Evolutionary conservation across 1,284 basidiomycete genomes (phyloP).

Genomic region (Blastosporella zonata): DNA sequence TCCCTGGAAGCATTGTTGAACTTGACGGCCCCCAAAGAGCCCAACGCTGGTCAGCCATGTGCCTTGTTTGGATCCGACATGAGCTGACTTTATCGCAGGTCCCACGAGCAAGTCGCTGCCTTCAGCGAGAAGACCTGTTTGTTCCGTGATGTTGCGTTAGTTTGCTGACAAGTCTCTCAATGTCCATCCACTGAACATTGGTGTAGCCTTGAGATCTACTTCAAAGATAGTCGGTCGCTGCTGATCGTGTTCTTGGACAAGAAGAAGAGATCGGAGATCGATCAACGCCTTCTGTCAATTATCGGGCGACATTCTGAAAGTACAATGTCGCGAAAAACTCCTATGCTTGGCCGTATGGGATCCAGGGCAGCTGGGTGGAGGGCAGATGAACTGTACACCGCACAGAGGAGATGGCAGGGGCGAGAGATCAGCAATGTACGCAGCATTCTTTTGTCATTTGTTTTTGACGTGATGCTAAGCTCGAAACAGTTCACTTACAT

Average conservation of each 20-base stretch:
- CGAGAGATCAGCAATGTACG: conserved; percentile 85
- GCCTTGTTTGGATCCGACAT: background rate
- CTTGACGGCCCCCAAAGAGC: conserved; percentile 74
- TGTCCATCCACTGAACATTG: conserved; percentile 3
- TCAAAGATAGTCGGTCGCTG: conserved; percentile 83
- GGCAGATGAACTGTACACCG: conserved; percentile 62
- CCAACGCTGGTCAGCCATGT: conserved; percentile 64
- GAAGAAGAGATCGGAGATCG: conserved; percentile 60
- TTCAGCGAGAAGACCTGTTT: conserved; percentile 83
- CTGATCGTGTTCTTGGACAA: conserved; percentile 77
- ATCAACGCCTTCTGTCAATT: conserved; percentile 56
- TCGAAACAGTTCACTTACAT: conserved; percentile 75
- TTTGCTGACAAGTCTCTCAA: conserved; percentile 14
- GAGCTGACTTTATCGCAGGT: conserved; percentile 43
- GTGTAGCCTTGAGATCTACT: conserved; percentile 81
- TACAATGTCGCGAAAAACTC: conserved; percentile 47
- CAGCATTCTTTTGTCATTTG: background rate
- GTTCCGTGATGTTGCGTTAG: conserved; percentile 87
- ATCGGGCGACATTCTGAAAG: conserved; percentile 40
- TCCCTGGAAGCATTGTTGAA: conserved; percentile 82
- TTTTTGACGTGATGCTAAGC: background rate
- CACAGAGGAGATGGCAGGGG: conserved; percentile 79
- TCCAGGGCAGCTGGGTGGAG: conserved; percentile 44
- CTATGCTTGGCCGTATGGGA: conserved; percentile 49
- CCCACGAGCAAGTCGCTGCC: conserved; percentile 74